These are phyloP conservation scores for Neofusicoccum parvum DNA, from an alignment of 2,329 filamentous ascomycete genomes.

Conservation along the genomic window DNA sequence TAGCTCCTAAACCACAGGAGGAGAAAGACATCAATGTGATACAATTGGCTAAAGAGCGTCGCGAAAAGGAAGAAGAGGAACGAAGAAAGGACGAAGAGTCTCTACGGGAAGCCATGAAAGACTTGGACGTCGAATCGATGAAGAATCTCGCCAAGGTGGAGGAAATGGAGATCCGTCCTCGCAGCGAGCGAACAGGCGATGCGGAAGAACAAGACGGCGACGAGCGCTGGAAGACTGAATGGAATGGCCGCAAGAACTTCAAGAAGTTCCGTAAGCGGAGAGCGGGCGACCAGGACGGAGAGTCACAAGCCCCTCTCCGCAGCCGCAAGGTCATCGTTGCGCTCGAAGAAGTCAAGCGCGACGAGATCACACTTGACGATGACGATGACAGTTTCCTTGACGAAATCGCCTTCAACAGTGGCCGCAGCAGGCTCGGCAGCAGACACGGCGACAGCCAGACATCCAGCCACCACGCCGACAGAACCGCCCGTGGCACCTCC, in stretches of 20 bases:
- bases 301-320: conserved; percentile 43
- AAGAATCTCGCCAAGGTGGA: conserved; percentile 76
- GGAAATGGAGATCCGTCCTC: conserved; percentile 66
- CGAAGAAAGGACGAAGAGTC: conserved; percentile 66
- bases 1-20: conserved; percentile 34
- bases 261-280: conserved; percentile 76
- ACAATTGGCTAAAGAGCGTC: conserved; percentile 60
- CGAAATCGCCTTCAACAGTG: background rate
- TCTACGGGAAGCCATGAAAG: conserved; percentile 59
- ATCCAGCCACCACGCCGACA: background rate
- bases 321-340: conserved; percentile 65
- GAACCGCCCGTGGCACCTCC: conserved; percentile 1
- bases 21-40: conserved; percentile 68
- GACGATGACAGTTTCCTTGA: background rate
- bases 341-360: conserved; percentile 73
- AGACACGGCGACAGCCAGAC: conserved; percentile 22
- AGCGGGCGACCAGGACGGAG: conserved; percentile 35
- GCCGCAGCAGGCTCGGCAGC: background rate
- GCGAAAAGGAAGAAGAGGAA: conserved; percentile 54
- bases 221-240: conserved; percentile 75
- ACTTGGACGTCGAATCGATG: conserved; percentile 71
- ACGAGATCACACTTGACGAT: conserved; percentile 69
- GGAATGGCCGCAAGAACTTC: conserved; percentile 96
- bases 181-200: conserved; percentile 27
- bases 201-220: conserved; percentile 49